Evolutionary conservation across 495 filamentous ascomycete species (phyloP), one percentile per base, ranked within the genome.

Genomic region (Aspergillus incahuasiensis): DNA sequence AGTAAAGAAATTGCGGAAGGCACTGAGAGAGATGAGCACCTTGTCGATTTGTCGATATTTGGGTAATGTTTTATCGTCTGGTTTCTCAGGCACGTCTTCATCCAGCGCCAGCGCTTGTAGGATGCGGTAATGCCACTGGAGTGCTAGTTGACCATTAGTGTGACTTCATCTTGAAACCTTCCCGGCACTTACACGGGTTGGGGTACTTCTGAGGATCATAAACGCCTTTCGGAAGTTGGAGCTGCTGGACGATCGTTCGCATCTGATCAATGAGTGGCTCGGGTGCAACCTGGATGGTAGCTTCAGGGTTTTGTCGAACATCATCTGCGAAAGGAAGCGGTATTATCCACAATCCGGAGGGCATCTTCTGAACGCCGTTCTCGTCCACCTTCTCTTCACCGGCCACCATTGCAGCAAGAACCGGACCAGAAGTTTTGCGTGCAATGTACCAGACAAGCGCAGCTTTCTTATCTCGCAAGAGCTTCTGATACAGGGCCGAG

Each of bases 51-150:
- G 84, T 53, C 74, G 76, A 68, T 88, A 91, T 59, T 87, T 92
- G 0, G 95, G 95, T 1, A 88, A 60, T 0, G 92, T 97, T 49
- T 87, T 86, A 64, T 99, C 95, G 30, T 92, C 85, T 1, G 85
- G 79, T 43, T 80, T 75, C 24, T 88, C 86, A 0, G 95, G 95
- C 18, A 92, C 68, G 46, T 97, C 94, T 65, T 99, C 95, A 28
- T 96, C 91, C 12, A 99, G 71, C 1, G 95, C 95, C 43, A 96
- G 79, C 5, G 89, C 90, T 68, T 99, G 95, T 4, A 99, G 74
- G 40, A 97, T 92, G 43, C 86, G 86, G 73, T 97, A 99, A 70
- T 96, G 92, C 95, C 95, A 99, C 76, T 99, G 95, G 49, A 99
- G 80, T 1, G 87, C 82, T 58, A 47, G 0, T n/a, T 13, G 9